Evolutionary conservation across 2,329 filamentous ascomycete species (phyloP).

Genomic region (Aspergillus calidoustus): DNA sequence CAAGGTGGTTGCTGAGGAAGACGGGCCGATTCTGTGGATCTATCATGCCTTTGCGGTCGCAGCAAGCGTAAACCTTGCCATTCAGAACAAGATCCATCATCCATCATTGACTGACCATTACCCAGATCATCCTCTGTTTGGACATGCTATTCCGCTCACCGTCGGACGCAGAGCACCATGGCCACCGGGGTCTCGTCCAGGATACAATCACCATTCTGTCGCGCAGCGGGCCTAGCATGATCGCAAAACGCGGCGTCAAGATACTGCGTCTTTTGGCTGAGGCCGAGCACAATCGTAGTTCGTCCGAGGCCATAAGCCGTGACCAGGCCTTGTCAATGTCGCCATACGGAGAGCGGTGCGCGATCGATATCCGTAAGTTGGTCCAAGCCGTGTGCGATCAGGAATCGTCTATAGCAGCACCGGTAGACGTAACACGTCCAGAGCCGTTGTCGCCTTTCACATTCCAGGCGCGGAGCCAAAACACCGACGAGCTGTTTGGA

Average conservation of each 20-base stretch:
- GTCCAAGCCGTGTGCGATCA: background rate
- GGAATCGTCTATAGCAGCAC: background rate
- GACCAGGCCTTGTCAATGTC: background rate
- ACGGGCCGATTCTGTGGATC: conserved; percentile 51
- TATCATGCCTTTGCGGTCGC: conserved; percentile 48
- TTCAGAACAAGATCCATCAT: too few relatives aligned
- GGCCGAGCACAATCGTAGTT: background rate
- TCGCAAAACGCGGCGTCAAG: background rate
- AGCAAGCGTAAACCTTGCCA: conserved; percentile 29
- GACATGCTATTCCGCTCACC: conserved; percentile 5
- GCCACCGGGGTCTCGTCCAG: background rate
- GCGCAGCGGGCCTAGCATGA: background rate
- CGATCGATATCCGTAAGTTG: background rate
- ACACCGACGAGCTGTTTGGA: background rate
- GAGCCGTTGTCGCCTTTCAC: background rate
- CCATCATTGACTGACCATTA: background rate
- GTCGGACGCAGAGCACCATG: background rate
- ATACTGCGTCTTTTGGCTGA: background rate
- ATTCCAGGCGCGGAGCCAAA: background rate
- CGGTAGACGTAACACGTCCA: background rate
- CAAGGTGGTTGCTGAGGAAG: conserved; percentile 37
- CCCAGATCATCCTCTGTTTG: conserved; percentile 2
- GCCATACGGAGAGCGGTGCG: background rate
- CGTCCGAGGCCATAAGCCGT: background rate
- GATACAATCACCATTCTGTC: background rate